Evolutionary conservation across 441 rosid species (phyloP).

Genomic region (Populus hybrid): DNA sequence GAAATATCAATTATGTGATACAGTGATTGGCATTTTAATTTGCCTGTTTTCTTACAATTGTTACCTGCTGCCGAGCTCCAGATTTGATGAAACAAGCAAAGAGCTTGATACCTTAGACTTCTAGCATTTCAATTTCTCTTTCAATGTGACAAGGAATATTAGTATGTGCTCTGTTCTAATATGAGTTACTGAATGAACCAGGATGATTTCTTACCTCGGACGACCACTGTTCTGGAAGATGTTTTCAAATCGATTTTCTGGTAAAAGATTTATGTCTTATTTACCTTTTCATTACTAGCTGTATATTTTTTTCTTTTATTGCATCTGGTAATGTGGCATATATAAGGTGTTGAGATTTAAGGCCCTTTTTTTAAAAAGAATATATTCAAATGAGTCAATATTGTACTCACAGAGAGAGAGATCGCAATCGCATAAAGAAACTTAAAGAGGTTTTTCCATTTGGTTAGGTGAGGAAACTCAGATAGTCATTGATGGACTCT

Average conservation of each 20-base stretch:
- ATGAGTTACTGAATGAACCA: constrained; percentile 34
- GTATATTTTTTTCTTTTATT: background rate
- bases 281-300: constrained; percentile 21
- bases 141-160: too few species aligned
- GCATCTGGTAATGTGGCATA: background rate
- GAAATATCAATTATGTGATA: background rate
- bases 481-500: background rate
- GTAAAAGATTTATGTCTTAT: constrained; percentile 50
- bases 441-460: background rate
- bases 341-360: background rate
- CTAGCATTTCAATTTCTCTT: background rate
- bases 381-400: background rate
- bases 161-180: constrained; percentile 12
- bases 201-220: constrained; percentile 93
- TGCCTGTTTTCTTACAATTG: background rate
- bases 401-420: background rate
- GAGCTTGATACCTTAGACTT: background rate
- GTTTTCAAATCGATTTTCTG: constrained; percentile 81
- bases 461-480: background rate
- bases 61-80: background rate
- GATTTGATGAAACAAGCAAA: background rate
- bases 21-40: background rate
- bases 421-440: background rate
- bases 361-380: background rate
- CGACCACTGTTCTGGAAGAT: constrained; percentile 74